A percentile compares a stretch with the other conserved stretches of the same genome.
These are phyloP conservation scores for Arthroderma uncinatum DNA, from an alignment of 2,329 filamentous ascomycete genomes.

Conservation along the genomic window DNA sequence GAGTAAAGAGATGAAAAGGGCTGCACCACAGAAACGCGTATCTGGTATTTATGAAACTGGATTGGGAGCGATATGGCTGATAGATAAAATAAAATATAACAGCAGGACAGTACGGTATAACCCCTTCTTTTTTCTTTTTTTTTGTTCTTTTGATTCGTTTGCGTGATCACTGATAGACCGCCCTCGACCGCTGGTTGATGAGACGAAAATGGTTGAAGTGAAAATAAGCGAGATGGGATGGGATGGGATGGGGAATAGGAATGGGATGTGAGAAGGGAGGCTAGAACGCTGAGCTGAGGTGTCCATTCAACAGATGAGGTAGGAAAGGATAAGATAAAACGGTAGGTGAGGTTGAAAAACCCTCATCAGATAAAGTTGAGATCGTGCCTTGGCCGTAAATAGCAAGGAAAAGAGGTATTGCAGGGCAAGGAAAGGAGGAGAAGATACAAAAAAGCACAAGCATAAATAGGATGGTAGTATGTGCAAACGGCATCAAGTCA, in stretches of 20 bases:
- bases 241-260: not conserved
- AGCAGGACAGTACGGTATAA: not conserved
- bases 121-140: not conserved
- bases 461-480: constrained; percentile 12
- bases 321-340: not conserved
- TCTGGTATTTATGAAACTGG: constrained; percentile 4
- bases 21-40: not conserved
- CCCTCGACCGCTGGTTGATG: too few species aligned
- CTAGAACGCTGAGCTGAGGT: not conserved
- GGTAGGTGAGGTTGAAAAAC: not conserved
- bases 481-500: constrained; percentile 5
- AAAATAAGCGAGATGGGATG: not conserved
- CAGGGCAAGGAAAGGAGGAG: not conserved
- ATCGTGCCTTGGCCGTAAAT: not conserved
- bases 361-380: not conserved
- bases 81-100: not conserved
- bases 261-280: not conserved
- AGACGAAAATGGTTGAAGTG: not conserved
- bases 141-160: not conserved
- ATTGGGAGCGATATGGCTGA: not conserved
- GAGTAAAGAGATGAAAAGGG: not conserved
- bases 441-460: not conserved
- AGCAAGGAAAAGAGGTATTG: not conserved
- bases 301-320: not conserved
- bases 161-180: not conserved